A percentile compares a stretch with the other conserved stretches of the same genome.
These are phyloP conservation scores for Arthroderma uncinatum DNA, from an alignment of 2,329 filamentous ascomycete species.

Conservation along the genomic window DNA sequence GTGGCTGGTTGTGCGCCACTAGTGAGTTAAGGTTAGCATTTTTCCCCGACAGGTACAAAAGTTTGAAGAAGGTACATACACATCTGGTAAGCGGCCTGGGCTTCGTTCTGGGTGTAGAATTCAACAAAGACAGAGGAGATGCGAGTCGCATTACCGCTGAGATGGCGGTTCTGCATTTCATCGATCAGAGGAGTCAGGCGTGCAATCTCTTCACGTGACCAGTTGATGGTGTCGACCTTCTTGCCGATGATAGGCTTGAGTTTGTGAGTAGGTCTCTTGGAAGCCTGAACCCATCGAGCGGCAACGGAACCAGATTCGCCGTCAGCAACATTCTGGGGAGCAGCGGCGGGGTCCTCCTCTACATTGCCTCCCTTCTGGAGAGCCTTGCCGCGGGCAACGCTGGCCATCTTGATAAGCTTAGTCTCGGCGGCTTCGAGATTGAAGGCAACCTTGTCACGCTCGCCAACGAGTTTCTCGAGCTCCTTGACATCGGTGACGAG, in stretches of 20 bases:
- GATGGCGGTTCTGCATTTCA: conserved; percentile 56
- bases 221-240: conserved; percentile 91
- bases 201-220: conserved; percentile 67
- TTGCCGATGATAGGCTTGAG: conserved; percentile 62
- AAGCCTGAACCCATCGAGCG: conserved; percentile 60
- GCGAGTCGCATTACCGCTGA: conserved; percentile 51
- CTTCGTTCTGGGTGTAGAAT: conserved; percentile 69
- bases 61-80: conserved; percentile 15
- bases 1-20: conserved; percentile 71
- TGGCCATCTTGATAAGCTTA: conserved; percentile 68
- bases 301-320: conserved; percentile 57
- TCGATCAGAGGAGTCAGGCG: conserved; percentile 63
- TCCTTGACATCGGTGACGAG: conserved; percentile 65
- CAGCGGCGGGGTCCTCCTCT: conserved; percentile 21
- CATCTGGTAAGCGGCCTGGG: conserved; percentile 76
- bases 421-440: conserved; percentile 80
- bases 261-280: conserved; percentile 72
- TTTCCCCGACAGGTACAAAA: neutral
- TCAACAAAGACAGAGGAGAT: conserved; percentile 81
- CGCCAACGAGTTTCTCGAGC: conserved; percentile 67
- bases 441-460: conserved; percentile 68
- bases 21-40: conserved; percentile 5
- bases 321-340: conserved; percentile 41
- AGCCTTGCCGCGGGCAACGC: conserved; percentile 57
- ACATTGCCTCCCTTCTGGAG: conserved; percentile 46